A percentile compares a stretch with the other conserved stretches of the same genome.
Evolutionary conservation across 2,329 filamentous ascomycete species (phyloP).

Genomic region (Ceratocystis cubensis): DNA sequence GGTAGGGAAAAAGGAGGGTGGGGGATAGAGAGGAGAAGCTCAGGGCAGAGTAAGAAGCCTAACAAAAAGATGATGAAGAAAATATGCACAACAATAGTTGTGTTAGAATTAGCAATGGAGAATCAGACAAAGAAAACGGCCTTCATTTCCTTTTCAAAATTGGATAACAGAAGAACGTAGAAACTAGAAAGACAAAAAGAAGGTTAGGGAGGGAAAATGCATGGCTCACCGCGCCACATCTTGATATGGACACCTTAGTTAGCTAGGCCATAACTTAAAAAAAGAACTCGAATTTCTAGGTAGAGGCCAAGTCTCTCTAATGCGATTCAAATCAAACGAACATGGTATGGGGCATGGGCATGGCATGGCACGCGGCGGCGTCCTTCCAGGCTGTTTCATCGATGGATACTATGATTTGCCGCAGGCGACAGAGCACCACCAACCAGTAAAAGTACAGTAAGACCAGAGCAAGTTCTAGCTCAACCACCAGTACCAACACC

Average conservation of each 20-base stretch:
- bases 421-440: background rate
- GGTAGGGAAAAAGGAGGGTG: background rate
- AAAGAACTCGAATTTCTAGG: background rate
- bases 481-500: no score
- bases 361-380: background rate
- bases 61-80: background rate
- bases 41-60: background rate
- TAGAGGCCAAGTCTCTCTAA: slow-evolving; percentile 1
- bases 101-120: background rate
- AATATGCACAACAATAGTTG: background rate
- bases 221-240: background rate
- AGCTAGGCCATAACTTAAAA: background rate
- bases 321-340: background rate
- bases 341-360: background rate
- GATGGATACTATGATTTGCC: background rate
- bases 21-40: background rate
- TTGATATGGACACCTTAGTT: slow-evolving; percentile 1
- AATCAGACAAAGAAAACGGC: background rate
- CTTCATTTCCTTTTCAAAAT: background rate
- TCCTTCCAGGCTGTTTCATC: slow-evolving; percentile 1
- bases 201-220: background rate
- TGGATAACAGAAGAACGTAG: background rate
- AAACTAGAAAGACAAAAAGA: background rate
- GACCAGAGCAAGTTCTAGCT: background rate
- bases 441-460: background rate